Percentiles rank a stretch among this genome's conserved stretches.
Conservation (phyloP, 2,329 filamentous ascomycete species). For the Bimuria novae-zelandiae region DNA sequence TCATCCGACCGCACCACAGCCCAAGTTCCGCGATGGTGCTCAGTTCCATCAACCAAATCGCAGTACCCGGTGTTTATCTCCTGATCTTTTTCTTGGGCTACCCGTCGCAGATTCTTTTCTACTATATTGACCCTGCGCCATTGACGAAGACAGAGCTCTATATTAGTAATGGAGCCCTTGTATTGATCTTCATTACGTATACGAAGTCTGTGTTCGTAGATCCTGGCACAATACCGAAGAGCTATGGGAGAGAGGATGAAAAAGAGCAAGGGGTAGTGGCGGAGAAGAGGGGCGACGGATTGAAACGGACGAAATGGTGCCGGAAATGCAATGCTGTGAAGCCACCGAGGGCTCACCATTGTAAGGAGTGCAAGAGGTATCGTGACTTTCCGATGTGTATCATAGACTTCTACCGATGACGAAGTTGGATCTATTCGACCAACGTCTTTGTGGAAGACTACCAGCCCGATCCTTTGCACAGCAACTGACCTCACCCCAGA, state of each 20-base stretch:
- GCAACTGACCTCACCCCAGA: constrained; percentile 38
- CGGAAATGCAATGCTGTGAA: constrained; percentile 75
- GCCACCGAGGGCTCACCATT: constrained; percentile 80
- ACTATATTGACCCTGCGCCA: constrained; percentile 61
- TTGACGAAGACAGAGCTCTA: constrained; percentile 61
- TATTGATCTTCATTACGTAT: constrained; percentile 72
- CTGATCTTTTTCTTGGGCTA: constrained; percentile 73
- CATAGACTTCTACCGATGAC: not conserved
- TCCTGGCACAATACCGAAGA: constrained; percentile 58
- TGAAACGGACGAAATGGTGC: constrained; percentile 65
- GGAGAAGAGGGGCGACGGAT: constrained; percentile 11
- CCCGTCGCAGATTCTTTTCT: constrained; percentile 73
- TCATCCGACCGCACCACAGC: not conserved
- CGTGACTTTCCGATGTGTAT: not conserved
- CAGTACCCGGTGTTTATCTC: constrained; percentile 69
- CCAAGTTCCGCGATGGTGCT: constrained; percentile 27
- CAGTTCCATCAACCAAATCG: constrained; percentile 49
- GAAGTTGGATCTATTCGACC: too few species aligned
- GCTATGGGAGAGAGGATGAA: constrained; percentile 20
- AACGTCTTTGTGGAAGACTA: too few species aligned
- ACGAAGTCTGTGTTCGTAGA: constrained; percentile 64
- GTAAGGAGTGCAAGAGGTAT: constrained; percentile 70
- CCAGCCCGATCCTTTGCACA: not conserved
- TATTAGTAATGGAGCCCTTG: constrained; percentile 69
- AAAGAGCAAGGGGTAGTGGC: constrained; percentile 6